Conservation (phyloP, 306 rosid species). For the Astragalus glycyphyllos region DNA sequence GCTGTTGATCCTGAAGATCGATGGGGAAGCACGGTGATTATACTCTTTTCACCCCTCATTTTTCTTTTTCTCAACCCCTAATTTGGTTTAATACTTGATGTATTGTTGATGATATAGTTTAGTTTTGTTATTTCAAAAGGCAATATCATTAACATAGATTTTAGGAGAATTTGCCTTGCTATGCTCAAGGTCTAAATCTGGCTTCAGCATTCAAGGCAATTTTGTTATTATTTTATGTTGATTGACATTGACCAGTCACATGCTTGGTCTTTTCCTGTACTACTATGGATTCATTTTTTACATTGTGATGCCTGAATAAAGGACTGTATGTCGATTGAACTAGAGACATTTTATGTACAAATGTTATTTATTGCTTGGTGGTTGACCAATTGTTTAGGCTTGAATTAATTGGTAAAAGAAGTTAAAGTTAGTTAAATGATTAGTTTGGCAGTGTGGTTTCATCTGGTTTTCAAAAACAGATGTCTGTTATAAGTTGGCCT, state of each 20-base stretch:
- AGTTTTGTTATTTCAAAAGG: neutral
- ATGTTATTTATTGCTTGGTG: neutral
- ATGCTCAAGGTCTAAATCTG: neutral
- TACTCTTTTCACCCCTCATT: neutral
- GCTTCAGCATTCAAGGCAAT: neutral
- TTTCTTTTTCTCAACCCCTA: neutral
- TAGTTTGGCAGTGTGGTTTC: slow-evolving; percentile 8
- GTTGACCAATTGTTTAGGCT: slow-evolving; percentile 11
- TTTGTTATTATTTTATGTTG: slow-evolving; percentile 16
- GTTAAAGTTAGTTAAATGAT: slow-evolving; percentile 6
- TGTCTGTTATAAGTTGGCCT: neutral
- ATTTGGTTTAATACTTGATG: slow-evolving; percentile 16
- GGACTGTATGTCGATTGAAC: slow-evolving; percentile 9
- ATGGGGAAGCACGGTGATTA: slow-evolving; percentile 95
- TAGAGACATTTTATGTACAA: slow-evolving; percentile 1
- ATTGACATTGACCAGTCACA: slow-evolving; percentile 15
- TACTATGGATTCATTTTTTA: slow-evolving; percentile 1
- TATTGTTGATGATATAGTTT: neutral
- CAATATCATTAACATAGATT: neutral
- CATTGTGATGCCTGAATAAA: slow-evolving; percentile 1
- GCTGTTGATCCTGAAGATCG: slow-evolving; percentile 74
- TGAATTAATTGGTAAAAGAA: slow-evolving; percentile 11
- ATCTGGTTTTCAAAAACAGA: neutral
- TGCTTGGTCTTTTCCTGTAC: neutral
- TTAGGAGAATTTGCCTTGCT: neutral